A percentile compares a stretch with the other conserved stretches of the same genome.
Evolutionary conservation across 2,329 filamentous ascomycete species (phyloP).

Genomic region (Fusarium veterinarium): DNA sequence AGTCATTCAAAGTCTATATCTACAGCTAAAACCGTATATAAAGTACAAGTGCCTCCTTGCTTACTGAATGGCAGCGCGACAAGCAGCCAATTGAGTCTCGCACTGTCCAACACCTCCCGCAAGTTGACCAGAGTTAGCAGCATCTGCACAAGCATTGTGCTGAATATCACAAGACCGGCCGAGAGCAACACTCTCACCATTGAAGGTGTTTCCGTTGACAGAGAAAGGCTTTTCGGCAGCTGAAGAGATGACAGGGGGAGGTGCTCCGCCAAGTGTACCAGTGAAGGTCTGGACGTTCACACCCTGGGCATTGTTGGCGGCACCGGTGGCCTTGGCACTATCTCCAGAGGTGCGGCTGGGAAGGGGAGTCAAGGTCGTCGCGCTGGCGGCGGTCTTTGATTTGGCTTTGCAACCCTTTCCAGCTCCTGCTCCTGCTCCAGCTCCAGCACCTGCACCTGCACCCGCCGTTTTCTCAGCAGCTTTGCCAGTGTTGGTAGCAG

Average conservation of each 20-base stretch:
- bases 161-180: constrained; percentile 1
- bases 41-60: rapidly evolving
- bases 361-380: neutral
- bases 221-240: neutral
- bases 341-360: neutral
- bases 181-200: neutral
- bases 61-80: neutral
- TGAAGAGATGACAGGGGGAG: neutral
- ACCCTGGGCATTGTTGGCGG: neutral
- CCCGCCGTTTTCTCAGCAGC: neutral
- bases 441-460: neutral
- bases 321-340: neutral
- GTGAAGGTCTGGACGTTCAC: neutral
- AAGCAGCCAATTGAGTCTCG: neutral
- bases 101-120: neutral
- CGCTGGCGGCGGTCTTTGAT: neutral
- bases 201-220: constrained; percentile 4
- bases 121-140: constrained; percentile 4
- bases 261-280: neutral
- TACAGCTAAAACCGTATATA: neutral
- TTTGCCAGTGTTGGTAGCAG: neutral
- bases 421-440: neutral
- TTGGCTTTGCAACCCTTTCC: constrained; percentile 6
- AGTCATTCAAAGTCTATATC: neutral
- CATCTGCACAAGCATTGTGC: neutral